These are phyloP conservation scores for Neurospora africana DNA, from an alignment of 495 filamentous ascomycete species.

Conservation along the genomic window DNA sequence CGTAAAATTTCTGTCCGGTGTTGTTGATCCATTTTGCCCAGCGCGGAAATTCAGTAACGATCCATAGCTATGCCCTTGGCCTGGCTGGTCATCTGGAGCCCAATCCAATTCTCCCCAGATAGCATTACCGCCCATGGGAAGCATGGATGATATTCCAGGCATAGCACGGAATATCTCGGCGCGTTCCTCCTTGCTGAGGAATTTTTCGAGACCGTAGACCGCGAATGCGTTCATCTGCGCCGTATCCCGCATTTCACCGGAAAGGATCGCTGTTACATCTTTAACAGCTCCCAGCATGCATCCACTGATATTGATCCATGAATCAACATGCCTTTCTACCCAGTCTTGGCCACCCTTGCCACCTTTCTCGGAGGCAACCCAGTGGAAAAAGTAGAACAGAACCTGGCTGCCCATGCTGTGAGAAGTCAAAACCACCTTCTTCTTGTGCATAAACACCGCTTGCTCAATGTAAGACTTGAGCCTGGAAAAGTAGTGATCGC, in stretches of 20 bases:
- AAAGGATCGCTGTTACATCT: slow-evolving; percentile 80
- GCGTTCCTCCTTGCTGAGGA: slow-evolving; percentile 78
- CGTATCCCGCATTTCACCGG: slow-evolving; percentile 96
- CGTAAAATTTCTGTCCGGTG: slow-evolving; percentile 62
- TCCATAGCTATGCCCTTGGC: slow-evolving; percentile 62
- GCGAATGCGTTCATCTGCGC: slow-evolving; percentile 96
- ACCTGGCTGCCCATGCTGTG: slow-evolving; percentile 98
- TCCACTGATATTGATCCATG: slow-evolving; percentile 96
- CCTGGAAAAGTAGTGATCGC: slow-evolving; percentile 88
- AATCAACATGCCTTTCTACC: slow-evolving; percentile 84
- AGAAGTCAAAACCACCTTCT: slow-evolving; percentile 79
- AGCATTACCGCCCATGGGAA: slow-evolving; percentile 88
- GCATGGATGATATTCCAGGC: slow-evolving; percentile 93
- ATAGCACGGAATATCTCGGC: slow-evolving; percentile 93
- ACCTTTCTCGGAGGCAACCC: slow-evolving; percentile 73
- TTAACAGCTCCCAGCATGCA: slow-evolving; percentile 96
- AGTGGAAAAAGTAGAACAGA: slow-evolving; percentile 93
- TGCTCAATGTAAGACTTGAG: slow-evolving; percentile 85
- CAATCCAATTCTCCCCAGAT: slow-evolving; percentile 87
- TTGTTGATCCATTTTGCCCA: slow-evolving; percentile 38
- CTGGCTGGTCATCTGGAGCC: slow-evolving; percentile 79
- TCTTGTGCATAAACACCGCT: slow-evolving; percentile 52
- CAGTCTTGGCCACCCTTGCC: slow-evolving; percentile 76
- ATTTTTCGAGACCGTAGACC: slow-evolving; percentile 94
- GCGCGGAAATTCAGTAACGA: slow-evolving; percentile 80